Base-by-base conservation (phyloP, 371 early-diverging fungal genomes). In the Rhizopus delemar region DNA sequence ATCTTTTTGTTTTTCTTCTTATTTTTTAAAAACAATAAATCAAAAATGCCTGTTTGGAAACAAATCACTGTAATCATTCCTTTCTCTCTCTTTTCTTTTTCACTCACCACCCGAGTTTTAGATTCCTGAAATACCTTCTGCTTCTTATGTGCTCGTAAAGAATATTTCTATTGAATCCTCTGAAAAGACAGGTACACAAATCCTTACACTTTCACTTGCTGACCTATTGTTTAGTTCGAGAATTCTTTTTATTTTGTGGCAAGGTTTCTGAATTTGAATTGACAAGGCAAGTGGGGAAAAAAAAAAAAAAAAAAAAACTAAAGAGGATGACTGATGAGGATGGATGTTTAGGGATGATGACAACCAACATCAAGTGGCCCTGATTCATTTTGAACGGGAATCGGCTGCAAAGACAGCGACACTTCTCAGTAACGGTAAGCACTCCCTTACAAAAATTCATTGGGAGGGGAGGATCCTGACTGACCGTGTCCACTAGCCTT, bases 161-260 rank as follows among this genome's bases (percentile, higher is more conserved):
- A 75, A 82, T 59, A 84, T 84, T 69, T 77, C 81, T 51, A 62
- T 65, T 34, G 53, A 76, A 51, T 80, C 84, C 39, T 71, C 78
- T 12, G 82, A 79, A 51, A 73, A 77, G 63, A 84, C 75, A 49
- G 78, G 82, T 82, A 77, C n/a, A n/a, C n/a, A n/a, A n/a, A 52
- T 9, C 5, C 29, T 28, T 46, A 28, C 29, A 8, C 8, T 15
- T 46, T 8, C 1, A 7, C 7, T 31, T 38, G 43, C 6, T 46
- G 33, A 15, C 41, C 2, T 38, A 11, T 43, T 0, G 38, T 46
- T 28, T 66, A 82, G 83, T 86, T 59, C 82, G 78, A 63, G 85
- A 85, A 68, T 87, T 87, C 65, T 87, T 87, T 64, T 58, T 79
- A 50, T 87, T 87, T 65, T 85, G 87, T 62, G 87, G 87, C 46